A percentile compares a stretch with the other conserved stretches of the same genome.
phyloP scores from a whole-genome alignment of 805 yeast species.

The Sporopachydermia lactativora region DNA sequence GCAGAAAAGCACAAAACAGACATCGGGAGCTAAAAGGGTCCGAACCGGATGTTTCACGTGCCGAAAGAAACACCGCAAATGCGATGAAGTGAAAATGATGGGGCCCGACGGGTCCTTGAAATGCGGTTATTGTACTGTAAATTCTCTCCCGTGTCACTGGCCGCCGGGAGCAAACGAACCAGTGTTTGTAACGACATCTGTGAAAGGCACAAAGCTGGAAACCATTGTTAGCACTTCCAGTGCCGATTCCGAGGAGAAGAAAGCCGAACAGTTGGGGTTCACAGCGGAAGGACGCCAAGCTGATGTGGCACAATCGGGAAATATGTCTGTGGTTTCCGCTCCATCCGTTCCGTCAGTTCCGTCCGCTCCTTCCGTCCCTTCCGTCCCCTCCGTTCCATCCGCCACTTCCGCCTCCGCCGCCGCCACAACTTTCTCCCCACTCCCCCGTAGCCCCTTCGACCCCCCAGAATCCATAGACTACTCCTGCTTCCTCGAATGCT shows the following conservation, averaged over 20 bases:
- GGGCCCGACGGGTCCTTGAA: not conserved
- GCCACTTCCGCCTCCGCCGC: no score
- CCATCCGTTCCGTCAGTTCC: no score
- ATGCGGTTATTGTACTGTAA: not conserved
- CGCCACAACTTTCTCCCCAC: no score
- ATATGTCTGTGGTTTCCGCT: no score
- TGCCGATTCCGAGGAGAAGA: not conserved
- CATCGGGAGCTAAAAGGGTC: not conserved
- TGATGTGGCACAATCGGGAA: no score
- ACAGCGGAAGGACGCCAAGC: no score
- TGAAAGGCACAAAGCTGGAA: not conserved
- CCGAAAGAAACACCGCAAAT: slow-evolving; percentile 46
- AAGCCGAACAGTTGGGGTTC: no score
- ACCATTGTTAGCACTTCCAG: not conserved
- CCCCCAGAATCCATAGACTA: no score
- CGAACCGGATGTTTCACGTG: slow-evolving; percentile 43
- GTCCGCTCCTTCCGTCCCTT: no score
- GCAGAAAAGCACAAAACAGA: not conserved
- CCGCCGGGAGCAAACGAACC: slow-evolving; percentile 1
- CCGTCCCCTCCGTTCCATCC: no score
- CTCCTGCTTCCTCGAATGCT: not conserved
- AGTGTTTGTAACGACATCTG: not conserved
- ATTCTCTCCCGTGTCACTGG: not conserved
- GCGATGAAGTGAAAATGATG: slow-evolving; percentile 31
- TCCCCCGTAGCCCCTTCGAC: no score